A percentile compares a stretch with the other conserved stretches of the same genome.
These are phyloP conservation scores for Entomortierella lignicola DNA, from an alignment of 192 early-diverging fungal species.

Conservation along the genomic window DNA sequence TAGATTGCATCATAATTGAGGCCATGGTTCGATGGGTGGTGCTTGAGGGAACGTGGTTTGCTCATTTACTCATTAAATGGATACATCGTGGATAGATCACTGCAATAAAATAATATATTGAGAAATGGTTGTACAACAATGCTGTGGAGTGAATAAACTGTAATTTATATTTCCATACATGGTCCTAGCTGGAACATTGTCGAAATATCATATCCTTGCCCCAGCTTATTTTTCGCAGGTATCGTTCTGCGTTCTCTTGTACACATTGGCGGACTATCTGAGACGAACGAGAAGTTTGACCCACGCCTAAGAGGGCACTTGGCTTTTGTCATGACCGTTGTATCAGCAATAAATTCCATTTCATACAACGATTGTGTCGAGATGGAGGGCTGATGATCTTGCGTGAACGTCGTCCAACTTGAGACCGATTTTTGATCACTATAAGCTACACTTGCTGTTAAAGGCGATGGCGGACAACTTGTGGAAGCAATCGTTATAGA, in stretches of 20 bases:
- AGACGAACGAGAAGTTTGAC: neutral
- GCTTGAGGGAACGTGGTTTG: conserved; percentile 52
- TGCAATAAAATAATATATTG: too few relatives aligned
- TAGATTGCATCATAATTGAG: conserved; percentile 58
- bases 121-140: too few relatives aligned
- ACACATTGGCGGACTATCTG: neutral
- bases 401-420: conserved; percentile 1
- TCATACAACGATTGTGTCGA: conserved; percentile 20
- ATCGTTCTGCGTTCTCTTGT: neutral
- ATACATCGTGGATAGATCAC: conserved; percentile 23
- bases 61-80: conserved; percentile 50
- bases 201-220: conserved; percentile 42
- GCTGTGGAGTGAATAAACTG: too few relatives aligned
- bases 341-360: conserved; percentile 18
- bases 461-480: neutral
- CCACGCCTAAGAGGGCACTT: neutral
- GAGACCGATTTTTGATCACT: neutral
- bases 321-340: neutral
- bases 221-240: conserved; percentile 8
- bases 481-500: neutral
- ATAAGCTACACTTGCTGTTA: neutral
- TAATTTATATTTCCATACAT: too few relatives aligned
- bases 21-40: conserved; percentile 54
- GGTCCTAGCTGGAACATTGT: conserved; percentile 35
- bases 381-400: neutral